phyloP scores from a whole-genome alignment of 352 stramenopile species.

The Poterioochromonas sp. region DNA sequence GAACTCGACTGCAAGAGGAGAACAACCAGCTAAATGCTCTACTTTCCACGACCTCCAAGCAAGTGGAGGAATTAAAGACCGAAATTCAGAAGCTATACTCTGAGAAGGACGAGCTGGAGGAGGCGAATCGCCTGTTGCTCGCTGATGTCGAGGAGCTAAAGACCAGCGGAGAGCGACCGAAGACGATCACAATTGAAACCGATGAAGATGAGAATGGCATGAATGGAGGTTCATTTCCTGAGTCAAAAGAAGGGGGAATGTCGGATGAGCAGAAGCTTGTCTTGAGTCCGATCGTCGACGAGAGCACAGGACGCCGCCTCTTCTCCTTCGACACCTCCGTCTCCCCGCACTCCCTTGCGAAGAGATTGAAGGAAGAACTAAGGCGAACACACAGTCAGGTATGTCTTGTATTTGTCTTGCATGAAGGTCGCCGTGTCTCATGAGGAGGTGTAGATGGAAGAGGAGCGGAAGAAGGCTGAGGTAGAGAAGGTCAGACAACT shows the following conservation, averaged over 20 bases:
- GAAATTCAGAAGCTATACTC: not conserved
- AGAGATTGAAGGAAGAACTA: not conserved
- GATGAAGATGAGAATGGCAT: not conserved
- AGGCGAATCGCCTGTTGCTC: not conserved
- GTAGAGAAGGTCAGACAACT: not conserved
- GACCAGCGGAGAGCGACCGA: not conserved
- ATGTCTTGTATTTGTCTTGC: not conserved
- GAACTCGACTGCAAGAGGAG: conserved; percentile 36
- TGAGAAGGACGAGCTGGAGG: not conserved
- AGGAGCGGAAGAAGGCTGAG: not conserved
- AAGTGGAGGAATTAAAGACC: not conserved
- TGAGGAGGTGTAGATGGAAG: not conserved
- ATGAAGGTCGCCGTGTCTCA: not conserved
- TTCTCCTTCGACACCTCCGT: no score
- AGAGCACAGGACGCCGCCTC: no score
- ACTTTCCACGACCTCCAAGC: not conserved
- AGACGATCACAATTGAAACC: not conserved
- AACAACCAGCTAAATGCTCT: conserved; percentile 22
- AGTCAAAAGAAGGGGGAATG: not conserved
- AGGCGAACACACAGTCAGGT: not conserved
- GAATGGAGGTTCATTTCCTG: not conserved
- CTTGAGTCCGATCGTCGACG: not conserved
- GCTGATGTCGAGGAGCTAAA: not conserved
- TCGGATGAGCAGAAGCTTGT: not conserved
- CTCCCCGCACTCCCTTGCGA: not conserved